Evolutionary conservation across 306 rosid genomes (phyloP), one percentile per base, ranked within the genome.

Genomic region (Rosa persica): DNA sequence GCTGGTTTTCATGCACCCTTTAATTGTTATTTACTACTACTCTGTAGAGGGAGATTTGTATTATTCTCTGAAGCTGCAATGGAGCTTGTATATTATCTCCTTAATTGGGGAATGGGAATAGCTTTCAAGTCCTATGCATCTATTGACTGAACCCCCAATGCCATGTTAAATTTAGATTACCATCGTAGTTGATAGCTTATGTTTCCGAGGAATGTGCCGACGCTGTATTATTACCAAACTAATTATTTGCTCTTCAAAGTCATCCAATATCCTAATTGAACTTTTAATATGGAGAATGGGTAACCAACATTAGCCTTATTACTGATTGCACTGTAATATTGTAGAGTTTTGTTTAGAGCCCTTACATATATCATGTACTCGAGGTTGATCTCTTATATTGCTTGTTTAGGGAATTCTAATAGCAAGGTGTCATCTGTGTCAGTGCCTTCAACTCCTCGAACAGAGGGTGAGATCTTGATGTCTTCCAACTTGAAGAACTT

Each of bases 391-490:
- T 75, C 74, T 25, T 22, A 73, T 82, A 52, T 54, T 52, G 48
- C 74, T 75, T 76, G 65, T 60, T 71, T 74, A 96, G 98, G 89
- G 38, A 76, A 70, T 76, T 90, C 92, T 44, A 89, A 87, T 80
- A 85, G 88, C 88, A 89, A 82, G 81, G 74, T 83, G 74, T 85
- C 93, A 49, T 75, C 85, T 58, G 78, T 78, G 64, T 83, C 94
- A 0, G 86, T 81, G 61, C 89, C 97, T 70, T 87, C 82, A 74
- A 93, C 96, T 44, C 96, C 98, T n/a, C 85, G 97, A 64, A 85
- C 99, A 0, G 94, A 96, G 87, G 96, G 90, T 12, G 99, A 96
- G 88, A 96, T 96, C 79, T 80, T 96, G 92, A 89, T 84, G 82
- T 87, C 94, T 38, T 83, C 93, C 67, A 91, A 89, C 85, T 82